Base-by-base conservation (phyloP, 2,329 filamentous ascomycete genomes). In the Diaporthe citrichinensis region DNA sequence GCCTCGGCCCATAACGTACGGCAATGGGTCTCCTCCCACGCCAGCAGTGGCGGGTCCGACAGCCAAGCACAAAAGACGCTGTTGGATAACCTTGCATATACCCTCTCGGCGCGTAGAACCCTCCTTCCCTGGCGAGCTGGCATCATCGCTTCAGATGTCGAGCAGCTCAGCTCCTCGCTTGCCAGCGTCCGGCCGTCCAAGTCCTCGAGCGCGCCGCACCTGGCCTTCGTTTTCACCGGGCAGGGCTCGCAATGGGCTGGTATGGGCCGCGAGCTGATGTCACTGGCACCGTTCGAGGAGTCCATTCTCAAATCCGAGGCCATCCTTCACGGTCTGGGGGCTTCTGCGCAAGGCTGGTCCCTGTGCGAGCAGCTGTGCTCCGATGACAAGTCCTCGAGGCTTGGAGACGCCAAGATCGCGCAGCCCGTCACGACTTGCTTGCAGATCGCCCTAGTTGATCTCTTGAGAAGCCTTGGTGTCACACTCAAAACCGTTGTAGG, bases 381-480 rank as follows among this genome's bases (percentile, higher is more conserved):
- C 7, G 46, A 65, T 15, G 34, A 55, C 14, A 55, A 23, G 39
- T 14, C 25, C 20, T 53, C 80, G 9, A 75, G 76, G 5, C 62
- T 84, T 7, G 73, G 80, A 61, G 78, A 81, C 10, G 78, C 80
- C 0, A 77, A 80, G 46, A 76, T 83, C 49, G 80, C 79, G 25
- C 51, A 61, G n/a, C 58, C 71, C 34, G n/a, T 82, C 9, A 84
- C 81, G 69, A 84, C 82, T 9, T 83, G 83, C 5, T 25, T 86
- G 4, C 88, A 89, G 77, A 81, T 89, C 9, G 87, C 80, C 2
- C 76, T 88, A 2, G 84, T 83, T 7, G 79, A 87, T 9, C 78
- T 86, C 0, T 79, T 86, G 10, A 76, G 81, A 2, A 80, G 76
- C 1, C 82, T 80, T 75, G 78, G 77, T 0, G 78, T 87, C 10